phyloP scores from a whole-genome alignment of 441 rosid genomes.

The Jatropha podagrica region DNA sequence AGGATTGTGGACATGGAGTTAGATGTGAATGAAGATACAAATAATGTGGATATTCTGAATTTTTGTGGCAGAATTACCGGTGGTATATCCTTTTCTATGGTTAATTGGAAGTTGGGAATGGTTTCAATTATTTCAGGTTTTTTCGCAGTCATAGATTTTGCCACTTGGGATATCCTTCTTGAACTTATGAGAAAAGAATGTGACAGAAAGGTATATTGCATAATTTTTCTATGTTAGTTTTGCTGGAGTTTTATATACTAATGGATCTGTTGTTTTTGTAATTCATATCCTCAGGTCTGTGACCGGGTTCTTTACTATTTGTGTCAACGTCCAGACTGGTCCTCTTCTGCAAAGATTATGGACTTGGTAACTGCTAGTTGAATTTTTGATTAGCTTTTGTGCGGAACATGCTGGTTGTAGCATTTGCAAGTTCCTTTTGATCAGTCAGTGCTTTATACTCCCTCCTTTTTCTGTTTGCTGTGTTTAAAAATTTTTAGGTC shows the following conservation, averaged over 20 bases:
- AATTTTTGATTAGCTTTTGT: neutral
- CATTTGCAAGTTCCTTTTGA: conserved; percentile 17
- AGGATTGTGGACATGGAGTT: conserved; percentile 87
- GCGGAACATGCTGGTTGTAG: conserved; percentile 11
- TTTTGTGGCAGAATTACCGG: conserved; percentile 51
- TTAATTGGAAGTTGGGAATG: conserved; percentile 85
- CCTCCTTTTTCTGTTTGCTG: conserved; percentile 13
- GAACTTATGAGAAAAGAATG: conserved; percentile 63
- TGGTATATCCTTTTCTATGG: conserved; percentile 46
- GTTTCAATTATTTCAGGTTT: conserved; percentile 72
- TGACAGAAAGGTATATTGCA: conserved; percentile 59
- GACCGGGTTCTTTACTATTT: conserved; percentile 61
- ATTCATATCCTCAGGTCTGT: conserved; percentile 51
- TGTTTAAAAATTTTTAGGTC: conserved; percentile 43
- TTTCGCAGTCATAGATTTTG: conserved; percentile 49
- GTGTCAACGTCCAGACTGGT: conserved; percentile 61
- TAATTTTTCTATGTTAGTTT: neutral
- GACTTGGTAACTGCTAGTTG: conserved; percentile 56
- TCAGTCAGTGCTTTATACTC: conserved; percentile 15
- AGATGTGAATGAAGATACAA: conserved; percentile 63
- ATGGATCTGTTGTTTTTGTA: conserved; percentile 25
- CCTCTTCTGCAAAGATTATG: conserved; percentile 52
- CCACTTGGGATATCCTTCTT: conserved; percentile 74
- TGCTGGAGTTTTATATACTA: conserved; percentile 25
- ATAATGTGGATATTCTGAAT: conserved; percentile 55